Percentiles rank a stretch among this genome's conserved stretches.
Evolutionary conservation across 108 stramenopile genomes (phyloP).

Genomic region (Conticribra weissflogii): DNA sequence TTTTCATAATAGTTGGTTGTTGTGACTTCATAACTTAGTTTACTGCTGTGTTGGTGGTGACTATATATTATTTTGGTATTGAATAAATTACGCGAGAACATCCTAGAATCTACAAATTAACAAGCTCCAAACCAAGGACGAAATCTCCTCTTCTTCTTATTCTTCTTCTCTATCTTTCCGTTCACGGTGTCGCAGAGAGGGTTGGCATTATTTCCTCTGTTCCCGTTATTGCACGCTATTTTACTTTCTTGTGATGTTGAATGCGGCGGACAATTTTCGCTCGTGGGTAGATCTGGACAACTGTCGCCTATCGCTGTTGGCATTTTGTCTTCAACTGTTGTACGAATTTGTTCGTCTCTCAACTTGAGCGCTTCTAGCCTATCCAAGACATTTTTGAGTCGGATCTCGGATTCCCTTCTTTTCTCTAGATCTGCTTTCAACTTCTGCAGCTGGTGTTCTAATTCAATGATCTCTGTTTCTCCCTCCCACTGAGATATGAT

Average conservation of each 20-base stretch:
- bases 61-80: too few species aligned
- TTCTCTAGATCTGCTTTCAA: not conserved
- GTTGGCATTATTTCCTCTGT: not conserved
- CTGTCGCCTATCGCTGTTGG: too few species aligned
- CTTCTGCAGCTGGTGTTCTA: not conserved
- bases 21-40: too few species aligned
- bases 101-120: not conserved
- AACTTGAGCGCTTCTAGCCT: not conserved
- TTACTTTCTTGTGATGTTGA: too few species aligned
- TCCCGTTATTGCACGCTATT: not conserved
- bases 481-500: not conserved
- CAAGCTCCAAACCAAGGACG: constrained; percentile 28
- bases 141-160: constrained; percentile 19
- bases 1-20: too few species aligned
- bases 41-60: too few species aligned
- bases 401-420: not conserved
- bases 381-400: not conserved
- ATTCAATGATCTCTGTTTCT: not conserved
- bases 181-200: not conserved
- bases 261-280: too few species aligned
- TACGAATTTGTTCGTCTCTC: too few species aligned
- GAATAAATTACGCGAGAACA: not conserved
- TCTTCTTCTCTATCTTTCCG: constrained; percentile 7
- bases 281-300: too few species aligned
- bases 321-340: too few species aligned